These are phyloP conservation scores for Blastocrithidia nonstop DNA, from an alignment of 208 protist species.

Conservation along the genomic window DNA sequence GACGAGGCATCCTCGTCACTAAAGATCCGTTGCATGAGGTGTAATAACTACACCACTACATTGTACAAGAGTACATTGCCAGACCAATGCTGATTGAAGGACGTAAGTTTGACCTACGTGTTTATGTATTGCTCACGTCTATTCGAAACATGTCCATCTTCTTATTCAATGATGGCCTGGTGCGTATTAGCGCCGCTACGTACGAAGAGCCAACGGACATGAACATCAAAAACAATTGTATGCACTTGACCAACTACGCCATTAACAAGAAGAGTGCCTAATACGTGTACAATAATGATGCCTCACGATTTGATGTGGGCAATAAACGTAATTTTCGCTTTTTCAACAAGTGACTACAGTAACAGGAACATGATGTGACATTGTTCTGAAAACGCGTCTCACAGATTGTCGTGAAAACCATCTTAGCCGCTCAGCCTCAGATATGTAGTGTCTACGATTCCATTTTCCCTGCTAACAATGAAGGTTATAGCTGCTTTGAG, in stretches of 20 bases:
- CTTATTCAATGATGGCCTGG: constrained; percentile 89
- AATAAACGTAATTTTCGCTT: constrained; percentile 89
- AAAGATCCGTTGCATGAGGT: constrained; percentile 64
- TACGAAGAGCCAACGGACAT: constrained; percentile 74
- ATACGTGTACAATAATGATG: constrained; percentile 84
- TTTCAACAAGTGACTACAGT: constrained; percentile 72
- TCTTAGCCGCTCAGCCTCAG: constrained; percentile 85
- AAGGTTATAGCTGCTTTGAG: constrained; percentile 91
- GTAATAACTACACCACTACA: constrained; percentile 74
- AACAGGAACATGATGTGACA: constrained; percentile 24
- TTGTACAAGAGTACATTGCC: constrained; percentile 89
- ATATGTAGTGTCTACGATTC: constrained; percentile 84
- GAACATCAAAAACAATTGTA: constrained; percentile 79
- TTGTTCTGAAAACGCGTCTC: constrained; percentile 68
- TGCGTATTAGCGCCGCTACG: constrained; percentile 85
- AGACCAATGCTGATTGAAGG: constrained; percentile 85
- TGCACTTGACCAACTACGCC: constrained; percentile 96
- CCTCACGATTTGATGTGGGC: constrained; percentile 47
- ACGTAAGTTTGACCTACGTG: constrained; percentile 93
- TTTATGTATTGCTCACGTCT: constrained; percentile 89
- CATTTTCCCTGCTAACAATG: constrained; percentile 82
- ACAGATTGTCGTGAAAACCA: constrained; percentile 81
- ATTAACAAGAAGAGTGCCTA: constrained; percentile 89
- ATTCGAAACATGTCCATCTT: constrained; percentile 82
- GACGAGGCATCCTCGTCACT: constrained; percentile 87